phyloP scores from a whole-genome alignment of 495 filamentous ascomycete genomes.

The Xylaria grammica region DNA sequence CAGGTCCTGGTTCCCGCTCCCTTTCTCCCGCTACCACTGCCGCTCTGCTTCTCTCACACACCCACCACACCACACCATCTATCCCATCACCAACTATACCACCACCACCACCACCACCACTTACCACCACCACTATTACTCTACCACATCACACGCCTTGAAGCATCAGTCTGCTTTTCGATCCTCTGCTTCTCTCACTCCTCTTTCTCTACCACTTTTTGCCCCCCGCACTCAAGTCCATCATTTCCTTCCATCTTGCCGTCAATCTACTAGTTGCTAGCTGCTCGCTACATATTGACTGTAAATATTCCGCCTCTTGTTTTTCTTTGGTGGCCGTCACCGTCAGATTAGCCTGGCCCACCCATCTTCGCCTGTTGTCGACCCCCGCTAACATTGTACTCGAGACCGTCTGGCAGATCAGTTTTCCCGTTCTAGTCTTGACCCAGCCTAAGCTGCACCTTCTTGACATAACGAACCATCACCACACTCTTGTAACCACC shows the following conservation, averaged over 20 bases:
- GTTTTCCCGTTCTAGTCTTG: background rate
- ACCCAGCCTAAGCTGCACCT: background rate
- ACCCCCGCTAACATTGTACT: conserved; percentile 11
- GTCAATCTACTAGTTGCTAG: background rate
- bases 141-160: conserved; percentile 6
- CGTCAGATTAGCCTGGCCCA: background rate
- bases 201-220: background rate
- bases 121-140: conserved; percentile 4
- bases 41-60: conserved; percentile 24
- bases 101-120: conserved; percentile 6
- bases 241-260: background rate
- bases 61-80: conserved; percentile 18
- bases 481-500: background rate
- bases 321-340: conserved; percentile 4
- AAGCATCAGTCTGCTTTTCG: background rate
- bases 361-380: background rate
- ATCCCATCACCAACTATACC: conserved; percentile 1
- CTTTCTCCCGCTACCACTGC: conserved; percentile 31
- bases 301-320: conserved; percentile 19
- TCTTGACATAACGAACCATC: background rate
- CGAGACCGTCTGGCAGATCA: conserved; percentile 6
- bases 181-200: conserved; percentile 9
- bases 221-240: background rate
- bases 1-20: conserved; percentile 30
- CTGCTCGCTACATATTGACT: conserved; percentile 19